Evolutionary conservation across 768 basidiomycete genomes (phyloP).

Genomic region (Hygrocybe coccinea): DNA sequence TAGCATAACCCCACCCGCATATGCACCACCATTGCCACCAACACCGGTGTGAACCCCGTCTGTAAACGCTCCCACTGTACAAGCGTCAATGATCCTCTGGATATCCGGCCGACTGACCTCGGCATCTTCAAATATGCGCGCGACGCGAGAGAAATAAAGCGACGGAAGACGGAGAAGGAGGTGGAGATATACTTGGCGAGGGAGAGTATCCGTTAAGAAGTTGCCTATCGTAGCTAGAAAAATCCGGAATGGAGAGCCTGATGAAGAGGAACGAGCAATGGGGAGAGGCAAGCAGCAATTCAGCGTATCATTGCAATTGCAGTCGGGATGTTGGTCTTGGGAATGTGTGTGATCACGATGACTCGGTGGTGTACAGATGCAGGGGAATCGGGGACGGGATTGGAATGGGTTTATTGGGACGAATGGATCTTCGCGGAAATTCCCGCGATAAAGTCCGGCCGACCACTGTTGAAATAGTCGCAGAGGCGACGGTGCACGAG

Average conservation of each 20-base stretch:
- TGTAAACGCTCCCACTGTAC: conserved; percentile 20
- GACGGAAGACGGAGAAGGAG: conserved; percentile 67
- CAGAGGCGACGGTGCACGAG: conserved; percentile 53
- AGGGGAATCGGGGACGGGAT: conserved; percentile 13
- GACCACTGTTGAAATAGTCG: conserved; percentile 54
- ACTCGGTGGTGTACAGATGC: background rate
- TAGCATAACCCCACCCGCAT: conserved; percentile 2
- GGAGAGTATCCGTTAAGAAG: conserved; percentile 38
- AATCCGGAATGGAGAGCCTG: conserved; percentile 1
- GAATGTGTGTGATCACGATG: background rate
- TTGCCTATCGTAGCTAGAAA: conserved; percentile 2
- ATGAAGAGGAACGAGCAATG: background rate
- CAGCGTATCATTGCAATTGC: background rate
- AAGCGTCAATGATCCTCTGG: conserved; percentile 45
- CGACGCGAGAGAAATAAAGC: conserved; percentile 75
- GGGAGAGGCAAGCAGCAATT: background rate
- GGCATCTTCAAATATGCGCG: conserved; percentile 71
- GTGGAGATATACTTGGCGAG: conserved; percentile 41
- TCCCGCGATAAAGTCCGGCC: conserved; percentile 42
- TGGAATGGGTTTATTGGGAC: conserved; percentile 49
- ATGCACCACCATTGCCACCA: background rate
- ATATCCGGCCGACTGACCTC: conserved; percentile 74
- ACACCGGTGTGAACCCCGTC: background rate
- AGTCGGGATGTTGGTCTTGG: background rate
- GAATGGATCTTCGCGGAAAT: conserved; percentile 50